A percentile compares a stretch with the other conserved stretches of the same genome.
Conservation (phyloP, 768 basidiomycete species). For the Scleroderma bovista region DNA sequence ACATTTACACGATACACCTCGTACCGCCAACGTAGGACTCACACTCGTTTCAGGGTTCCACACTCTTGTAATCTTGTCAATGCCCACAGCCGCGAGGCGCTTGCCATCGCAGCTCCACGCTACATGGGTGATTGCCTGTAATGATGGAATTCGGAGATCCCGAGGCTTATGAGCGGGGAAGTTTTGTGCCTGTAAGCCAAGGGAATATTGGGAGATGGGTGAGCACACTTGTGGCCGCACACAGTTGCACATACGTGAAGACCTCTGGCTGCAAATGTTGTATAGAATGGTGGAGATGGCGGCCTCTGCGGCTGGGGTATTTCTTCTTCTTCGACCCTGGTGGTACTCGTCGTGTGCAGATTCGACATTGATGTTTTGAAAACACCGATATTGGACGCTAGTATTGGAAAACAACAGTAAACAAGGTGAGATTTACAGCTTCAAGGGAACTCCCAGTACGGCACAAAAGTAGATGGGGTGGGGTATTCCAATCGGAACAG, state of each 20-base stretch:
- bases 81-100: conserved; percentile 74
- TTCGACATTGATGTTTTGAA: conserved; percentile 21
- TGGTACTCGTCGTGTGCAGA: conserved; percentile 11
- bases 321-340: conserved; percentile 57
- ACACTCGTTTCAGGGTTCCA: conserved; percentile 79
- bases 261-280: conserved; percentile 62
- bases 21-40: conserved; percentile 23
- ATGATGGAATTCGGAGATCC: conserved; percentile 60
- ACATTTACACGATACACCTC: neutral
- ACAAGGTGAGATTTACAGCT: too few species aligned
- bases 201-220: conserved; percentile 11
- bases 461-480: too few species aligned
- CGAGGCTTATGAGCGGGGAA: conserved; percentile 79
- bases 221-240: neutral
- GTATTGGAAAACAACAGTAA: conserved; percentile 1
- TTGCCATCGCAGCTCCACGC: conserved; percentile 85
- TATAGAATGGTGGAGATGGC: conserved; percentile 68
- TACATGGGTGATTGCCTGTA: conserved; percentile 66
- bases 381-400: too few species aligned
- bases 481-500: too few species aligned
- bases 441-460: too few species aligned
- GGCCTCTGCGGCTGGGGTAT: conserved; percentile 51
- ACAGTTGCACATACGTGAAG: conserved; percentile 53
- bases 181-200: conserved; percentile 53
- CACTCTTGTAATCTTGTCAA: conserved; percentile 72